A percentile compares a stretch with the other conserved stretches of the same genome.
Conservation (phyloP, 768 basidiomycete genomes). For the Cubamyces lactineus region DNA sequence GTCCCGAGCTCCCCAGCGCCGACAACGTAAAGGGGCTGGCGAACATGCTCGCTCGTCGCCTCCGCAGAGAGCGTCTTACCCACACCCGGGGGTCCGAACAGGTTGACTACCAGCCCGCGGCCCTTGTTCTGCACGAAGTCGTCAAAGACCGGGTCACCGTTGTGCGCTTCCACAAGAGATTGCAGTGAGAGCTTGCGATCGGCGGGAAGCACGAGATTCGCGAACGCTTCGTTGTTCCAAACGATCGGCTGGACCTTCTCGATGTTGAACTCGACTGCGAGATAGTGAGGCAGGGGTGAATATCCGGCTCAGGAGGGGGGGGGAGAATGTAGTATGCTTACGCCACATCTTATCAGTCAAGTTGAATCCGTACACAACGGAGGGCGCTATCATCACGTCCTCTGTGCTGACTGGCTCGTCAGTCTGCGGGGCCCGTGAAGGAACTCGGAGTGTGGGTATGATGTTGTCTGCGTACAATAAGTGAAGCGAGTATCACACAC, state of each 20-base stretch:
- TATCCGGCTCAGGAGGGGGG: background rate
- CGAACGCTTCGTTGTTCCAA: constrained; percentile 39
- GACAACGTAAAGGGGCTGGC: constrained; percentile 25
- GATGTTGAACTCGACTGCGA: constrained; percentile 62
- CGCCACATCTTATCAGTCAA: constrained; percentile 59
- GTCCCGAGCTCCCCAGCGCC: constrained; percentile 23
- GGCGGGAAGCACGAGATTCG: constrained; percentile 34
- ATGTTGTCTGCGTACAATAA: no score
- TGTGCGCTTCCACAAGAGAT: constrained; percentile 38
- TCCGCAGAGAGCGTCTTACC: constrained; percentile 36
- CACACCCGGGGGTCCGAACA: constrained; percentile 37
- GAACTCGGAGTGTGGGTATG: constrained; percentile 18
- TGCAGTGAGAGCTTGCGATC: constrained; percentile 35
- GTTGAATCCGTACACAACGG: constrained; percentile 64
- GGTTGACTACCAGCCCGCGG: constrained; percentile 38
- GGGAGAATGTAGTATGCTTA: background rate
- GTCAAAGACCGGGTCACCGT: constrained; percentile 31
- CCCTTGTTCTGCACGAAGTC: constrained; percentile 43
- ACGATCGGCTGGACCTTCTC: constrained; percentile 54
- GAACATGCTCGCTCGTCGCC: constrained; percentile 31
- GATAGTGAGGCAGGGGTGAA: no score
- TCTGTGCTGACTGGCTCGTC: constrained; percentile 39
- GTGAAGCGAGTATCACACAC: no score
- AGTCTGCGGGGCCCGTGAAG: background rate
- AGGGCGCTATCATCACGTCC: constrained; percentile 56